Conservation (phyloP, 176 grass and related monocot genomes). For the Thalia dealbata region DNA sequence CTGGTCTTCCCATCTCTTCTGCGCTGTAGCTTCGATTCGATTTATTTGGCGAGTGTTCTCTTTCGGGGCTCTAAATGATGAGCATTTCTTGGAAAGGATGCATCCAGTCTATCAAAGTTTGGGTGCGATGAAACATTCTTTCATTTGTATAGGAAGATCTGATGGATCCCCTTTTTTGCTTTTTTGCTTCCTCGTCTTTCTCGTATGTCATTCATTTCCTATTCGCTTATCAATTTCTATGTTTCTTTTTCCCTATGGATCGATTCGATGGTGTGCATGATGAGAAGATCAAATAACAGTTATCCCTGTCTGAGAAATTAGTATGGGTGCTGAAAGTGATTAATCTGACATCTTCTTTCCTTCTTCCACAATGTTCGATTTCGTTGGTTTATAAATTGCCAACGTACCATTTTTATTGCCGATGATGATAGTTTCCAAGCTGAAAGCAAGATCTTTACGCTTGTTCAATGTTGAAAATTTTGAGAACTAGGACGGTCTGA, state of each 20-base stretch:
- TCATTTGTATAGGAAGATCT: conserved; percentile 15
- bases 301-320: conserved; percentile 66
- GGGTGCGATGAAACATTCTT: conserved; percentile 2
- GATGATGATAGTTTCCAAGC: conserved; percentile 33
- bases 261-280: conserved; percentile 31
- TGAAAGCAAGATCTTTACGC: not conserved
- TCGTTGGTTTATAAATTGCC: too few relatives aligned
- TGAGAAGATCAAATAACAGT: conserved; percentile 55
- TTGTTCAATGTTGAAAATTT: conserved; percentile 25
- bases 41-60: not conserved
- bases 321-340: conserved; percentile 47
- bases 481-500: conserved; percentile 79
- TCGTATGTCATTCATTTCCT: not conserved
- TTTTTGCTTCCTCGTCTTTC: not conserved
- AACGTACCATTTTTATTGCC: conserved; percentile 20
- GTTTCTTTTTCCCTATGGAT: not conserved
- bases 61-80: not conserved
- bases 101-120: not conserved
- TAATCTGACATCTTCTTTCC: conserved; percentile 30
- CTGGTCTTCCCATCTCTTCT: not conserved
- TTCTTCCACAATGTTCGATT: not conserved
- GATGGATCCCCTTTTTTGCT: not conserved
- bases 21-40: too few relatives aligned
- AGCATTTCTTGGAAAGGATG: not conserved
- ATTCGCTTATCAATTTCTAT: not conserved